phyloP scores from a whole-genome alignment of 768 basidiomycete genomes.

The Suillus cothurnatus region DNA sequence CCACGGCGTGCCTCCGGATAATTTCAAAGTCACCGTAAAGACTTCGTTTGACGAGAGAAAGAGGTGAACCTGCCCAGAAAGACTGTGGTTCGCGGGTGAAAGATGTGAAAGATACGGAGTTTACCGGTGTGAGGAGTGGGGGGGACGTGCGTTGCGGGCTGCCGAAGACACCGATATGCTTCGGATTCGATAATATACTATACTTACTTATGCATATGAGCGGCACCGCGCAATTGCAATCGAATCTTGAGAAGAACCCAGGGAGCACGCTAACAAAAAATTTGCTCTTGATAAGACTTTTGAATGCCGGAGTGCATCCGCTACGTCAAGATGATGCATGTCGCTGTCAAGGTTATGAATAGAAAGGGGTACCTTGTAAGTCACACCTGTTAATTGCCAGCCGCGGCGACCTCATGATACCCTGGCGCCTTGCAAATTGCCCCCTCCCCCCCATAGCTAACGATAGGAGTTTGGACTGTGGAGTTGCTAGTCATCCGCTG shows the following conservation, averaged over 20 bases:
- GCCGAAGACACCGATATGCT: background rate
- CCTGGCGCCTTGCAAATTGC: too few species aligned
- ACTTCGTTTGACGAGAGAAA: background rate
- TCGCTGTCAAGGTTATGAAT: background rate
- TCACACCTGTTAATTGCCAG: background rate
- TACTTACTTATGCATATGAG: too few species aligned
- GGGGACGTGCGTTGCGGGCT: background rate
- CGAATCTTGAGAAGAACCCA: background rate
- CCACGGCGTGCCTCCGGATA: background rate
- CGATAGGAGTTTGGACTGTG: background rate
- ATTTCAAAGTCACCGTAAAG: background rate
- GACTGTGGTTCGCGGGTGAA: background rate
- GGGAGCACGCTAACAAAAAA: background rate
- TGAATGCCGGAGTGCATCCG: conserved; percentile 2
- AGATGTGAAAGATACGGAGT: conserved; percentile 1
- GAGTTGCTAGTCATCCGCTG: background rate
- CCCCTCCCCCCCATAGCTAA: background rate
- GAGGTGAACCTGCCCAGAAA: background rate
- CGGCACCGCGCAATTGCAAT: background rate
- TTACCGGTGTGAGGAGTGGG: background rate
- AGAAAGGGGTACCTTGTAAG: background rate
- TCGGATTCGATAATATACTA: background rate
- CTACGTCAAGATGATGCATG: background rate
- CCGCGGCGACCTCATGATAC: conserved; percentile 3
- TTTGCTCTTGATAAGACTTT: conserved; percentile 1